Evolutionary conservation across 2,329 filamentous ascomycete species (phyloP), one percentile per base, ranked within the genome.

Genomic region (Trichoderma lentiforme): DNA sequence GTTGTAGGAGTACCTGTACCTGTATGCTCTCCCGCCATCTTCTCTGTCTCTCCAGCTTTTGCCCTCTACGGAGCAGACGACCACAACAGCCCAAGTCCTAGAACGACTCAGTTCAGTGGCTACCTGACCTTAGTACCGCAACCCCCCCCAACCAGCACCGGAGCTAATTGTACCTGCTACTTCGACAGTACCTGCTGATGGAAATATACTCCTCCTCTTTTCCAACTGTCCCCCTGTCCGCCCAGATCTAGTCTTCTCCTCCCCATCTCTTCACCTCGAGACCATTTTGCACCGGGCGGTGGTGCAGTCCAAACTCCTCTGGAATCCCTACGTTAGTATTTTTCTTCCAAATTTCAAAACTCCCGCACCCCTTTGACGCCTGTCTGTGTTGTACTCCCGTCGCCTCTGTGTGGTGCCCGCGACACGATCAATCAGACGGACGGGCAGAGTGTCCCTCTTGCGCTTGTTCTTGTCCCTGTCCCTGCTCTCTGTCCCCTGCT

Each of bases 251-350:
- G 47, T 57, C 64, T 58, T 56, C 32, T 30, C 26, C 64, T 39
- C 56, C 39, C 64, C 64, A 67, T 58, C 64, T 67, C 60, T 69
- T 68, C 65, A 30, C 53, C 65, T 68, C 65, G 53, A 32, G 26
- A 30, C 66, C 66, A 60, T 34, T 53, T 53, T 69, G 66, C 66
- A 60, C 66, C 21, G 66, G 66, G 62, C 62, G 62, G 62, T 43
- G 62, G 66, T 69, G 66, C 56, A n/a, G 21, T 57, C 53, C 30
- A 28, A 47, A 69, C 28, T 15, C n/a, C 66, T 69, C 28, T 69
- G 66, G 24, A 34, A 60, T 60, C 15, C 66, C 56, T 51, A 61
- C 66, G 66, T 69, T 69, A 60, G 66, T 51, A 61, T 61, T 61
- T 61, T 61, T 34, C 28, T 26, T 28, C 53, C 51, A 47, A 51